phyloP scores from a whole-genome alignment of 768 basidiomycete species.

The Mycena epipterygia region DNA sequence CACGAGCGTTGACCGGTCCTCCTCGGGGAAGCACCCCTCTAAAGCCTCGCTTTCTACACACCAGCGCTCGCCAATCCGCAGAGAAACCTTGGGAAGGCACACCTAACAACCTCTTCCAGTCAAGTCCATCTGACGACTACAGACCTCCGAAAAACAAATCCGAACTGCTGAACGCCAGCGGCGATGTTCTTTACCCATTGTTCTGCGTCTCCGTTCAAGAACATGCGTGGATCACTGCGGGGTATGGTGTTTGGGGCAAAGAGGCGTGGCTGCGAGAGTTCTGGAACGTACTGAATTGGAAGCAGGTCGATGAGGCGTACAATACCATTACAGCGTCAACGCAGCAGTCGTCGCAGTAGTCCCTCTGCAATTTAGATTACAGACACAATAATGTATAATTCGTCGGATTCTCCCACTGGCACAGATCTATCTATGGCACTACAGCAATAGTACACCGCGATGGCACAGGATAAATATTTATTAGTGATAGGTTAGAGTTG shows the following conservation, averaged over 20 bases:
- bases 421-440: constrained; percentile 17
- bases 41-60: constrained; percentile 29
- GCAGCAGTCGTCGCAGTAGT: not conserved
- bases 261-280: constrained; percentile 88
- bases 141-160: constrained; percentile 36
- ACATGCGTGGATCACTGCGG: constrained; percentile 88
- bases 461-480: constrained; percentile 25
- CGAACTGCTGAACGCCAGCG: constrained; percentile 53
- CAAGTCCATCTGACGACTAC: not conserved
- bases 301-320: constrained; percentile 63
- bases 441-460: constrained; percentile 26
- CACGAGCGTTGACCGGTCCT: not conserved
- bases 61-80: constrained; percentile 14
- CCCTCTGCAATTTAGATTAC: too few species aligned
- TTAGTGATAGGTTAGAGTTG: constrained; percentile 44
- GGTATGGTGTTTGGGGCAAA: constrained; percentile 93
- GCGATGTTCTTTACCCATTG: constrained; percentile 76
- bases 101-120: not conserved
- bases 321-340: constrained; percentile 6
- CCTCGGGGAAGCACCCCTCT: not conserved
- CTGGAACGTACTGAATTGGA: constrained; percentile 89
- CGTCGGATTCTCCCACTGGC: not conserved
- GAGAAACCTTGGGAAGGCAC: not conserved
- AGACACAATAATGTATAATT: not conserved
- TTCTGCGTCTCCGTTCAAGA: constrained; percentile 87